Percentiles rank a stretch among this genome's conserved stretches.
Evolutionary conservation across 306 rosid genomes (phyloP).

Genomic region (Acacia crassicarpa): DNA sequence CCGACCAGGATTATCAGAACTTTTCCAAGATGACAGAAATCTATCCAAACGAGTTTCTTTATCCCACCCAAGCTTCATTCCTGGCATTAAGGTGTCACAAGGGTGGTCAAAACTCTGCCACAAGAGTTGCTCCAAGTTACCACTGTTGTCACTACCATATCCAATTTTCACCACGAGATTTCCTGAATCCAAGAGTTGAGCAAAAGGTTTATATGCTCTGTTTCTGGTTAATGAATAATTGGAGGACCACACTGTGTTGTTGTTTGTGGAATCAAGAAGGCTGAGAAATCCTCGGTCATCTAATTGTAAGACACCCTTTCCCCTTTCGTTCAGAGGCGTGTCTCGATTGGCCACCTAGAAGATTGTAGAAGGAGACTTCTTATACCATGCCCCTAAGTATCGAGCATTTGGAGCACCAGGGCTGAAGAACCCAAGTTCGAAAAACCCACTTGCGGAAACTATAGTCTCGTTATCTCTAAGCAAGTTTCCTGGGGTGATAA

Average conservation of each 20-base stretch:
- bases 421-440: slow-evolving; percentile 33
- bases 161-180: slow-evolving; percentile 30
- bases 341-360: slow-evolving; percentile 42
- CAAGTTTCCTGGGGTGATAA: neutral
- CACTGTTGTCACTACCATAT: neutral
- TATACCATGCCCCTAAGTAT: slow-evolving; percentile 41
- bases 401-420: slow-evolving; percentile 20
- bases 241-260: slow-evolving; percentile 23
- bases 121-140: neutral
- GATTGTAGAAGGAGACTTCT: slow-evolving; percentile 20
- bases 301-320: slow-evolving; percentile 2
- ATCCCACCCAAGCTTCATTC: slow-evolving; percentile 38
- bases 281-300: slow-evolving; percentile 24
- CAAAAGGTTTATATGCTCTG: slow-evolving; percentile 14
- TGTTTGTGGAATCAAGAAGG: slow-evolving; percentile 27
- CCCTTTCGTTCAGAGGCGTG: neutral
- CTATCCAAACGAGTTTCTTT: slow-evolving; percentile 6
- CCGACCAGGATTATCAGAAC: slow-evolving; percentile 23
- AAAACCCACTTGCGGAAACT: slow-evolving; percentile 22
- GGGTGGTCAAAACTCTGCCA: slow-evolving; percentile 43
- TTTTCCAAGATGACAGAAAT: slow-evolving; percentile 32
- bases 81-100: slow-evolving; percentile 26
- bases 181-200: slow-evolving; percentile 25
- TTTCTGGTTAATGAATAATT: slow-evolving; percentile 16
- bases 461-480: slow-evolving; percentile 27